Conservation (phyloP, 148 eudicot genomes). For the Fagopyrum tataricum region DNA sequence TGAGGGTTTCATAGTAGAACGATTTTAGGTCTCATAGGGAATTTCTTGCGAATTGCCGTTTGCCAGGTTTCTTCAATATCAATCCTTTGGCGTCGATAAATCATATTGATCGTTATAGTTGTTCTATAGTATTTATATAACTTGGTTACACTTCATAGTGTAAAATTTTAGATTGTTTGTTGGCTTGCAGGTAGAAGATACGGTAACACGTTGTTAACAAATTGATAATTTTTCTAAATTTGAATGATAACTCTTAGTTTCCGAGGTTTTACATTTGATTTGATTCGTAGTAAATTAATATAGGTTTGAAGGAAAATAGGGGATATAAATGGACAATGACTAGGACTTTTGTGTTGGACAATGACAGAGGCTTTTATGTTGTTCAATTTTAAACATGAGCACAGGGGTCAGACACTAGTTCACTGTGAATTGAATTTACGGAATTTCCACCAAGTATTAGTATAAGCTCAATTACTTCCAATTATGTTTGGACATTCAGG, state of each 20-base stretch:
- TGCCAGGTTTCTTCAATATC: conserved; percentile 43
- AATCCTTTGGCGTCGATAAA: background rate
- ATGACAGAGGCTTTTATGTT: too few relatives aligned
- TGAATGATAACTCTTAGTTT: background rate
- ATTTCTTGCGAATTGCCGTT: conserved; percentile 63
- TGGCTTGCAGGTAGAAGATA: background rate
- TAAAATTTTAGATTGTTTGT: background rate
- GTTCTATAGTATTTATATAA: background rate
- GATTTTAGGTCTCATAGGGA: conserved; percentile 82
- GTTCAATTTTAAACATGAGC: background rate
- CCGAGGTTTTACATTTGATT: background rate
- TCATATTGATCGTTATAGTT: background rate
- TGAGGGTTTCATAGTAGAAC: conserved; percentile 65
- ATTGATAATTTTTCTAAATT: background rate
- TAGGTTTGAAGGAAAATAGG: background rate
- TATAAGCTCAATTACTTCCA: background rate
- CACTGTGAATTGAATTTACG: background rate
- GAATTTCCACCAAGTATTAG: background rate
- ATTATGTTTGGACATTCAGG: conserved; percentile 30
- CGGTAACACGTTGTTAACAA: background rate
- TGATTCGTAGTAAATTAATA: background rate
- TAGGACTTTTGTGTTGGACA: too few relatives aligned
- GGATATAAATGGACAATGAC: background rate
- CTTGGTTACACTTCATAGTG: background rate
- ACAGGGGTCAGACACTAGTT: too few relatives aligned